Evolutionary conservation across 2,329 filamentous ascomycete genomes (phyloP), one percentile per base, ranked within the genome.

Genomic region (Nemania diffusa): DNA sequence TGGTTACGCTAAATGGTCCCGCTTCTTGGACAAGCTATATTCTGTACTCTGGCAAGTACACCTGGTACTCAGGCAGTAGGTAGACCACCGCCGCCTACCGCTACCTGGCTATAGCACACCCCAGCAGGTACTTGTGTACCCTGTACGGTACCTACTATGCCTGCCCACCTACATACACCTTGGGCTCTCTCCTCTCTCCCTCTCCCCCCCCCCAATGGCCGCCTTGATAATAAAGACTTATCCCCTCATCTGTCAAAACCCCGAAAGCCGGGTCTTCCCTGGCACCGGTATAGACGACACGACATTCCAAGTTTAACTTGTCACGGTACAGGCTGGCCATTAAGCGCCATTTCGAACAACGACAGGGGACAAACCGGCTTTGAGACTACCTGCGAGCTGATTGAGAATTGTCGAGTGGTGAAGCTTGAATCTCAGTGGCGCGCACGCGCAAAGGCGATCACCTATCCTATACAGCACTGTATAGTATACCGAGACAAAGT

Each of bases 171-270:
- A 26, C 37, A n/a, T 51, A 24, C 13, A 29, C 51, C 27, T 26
- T n/a, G 26, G 29, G 29, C 50, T 22, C 27, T 29, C 22, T 26
- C 32, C 34, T n/a, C 37, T 22, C 42, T 37, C 24, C 27, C 15
- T 22, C 52, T 15, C 51, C 26, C 22, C 55, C 63, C 44, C 67
- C 63, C 37, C 20, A 58, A 57, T 53, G 46, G n/a, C n/a, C n/a
- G 56, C 22, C 46, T 62, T 64, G 56, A 69, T 70, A 70, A 70
- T 65, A 55, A 68, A 57, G 68, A 63, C 65, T 56, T 60, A 48
- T 70, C 68, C 68, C 68, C 68, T 70, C 68, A 70, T 64, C 65
- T 59, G 57, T 62, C 68, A 57, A 57, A 68, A 57, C 53, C 64
- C 68, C 65, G 65, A 68, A 59, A 55, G 65, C 68, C 65, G 68